Evolutionary conservation across 768 basidiomycete species (phyloP).

Genomic region (Terana coerulea): DNA sequence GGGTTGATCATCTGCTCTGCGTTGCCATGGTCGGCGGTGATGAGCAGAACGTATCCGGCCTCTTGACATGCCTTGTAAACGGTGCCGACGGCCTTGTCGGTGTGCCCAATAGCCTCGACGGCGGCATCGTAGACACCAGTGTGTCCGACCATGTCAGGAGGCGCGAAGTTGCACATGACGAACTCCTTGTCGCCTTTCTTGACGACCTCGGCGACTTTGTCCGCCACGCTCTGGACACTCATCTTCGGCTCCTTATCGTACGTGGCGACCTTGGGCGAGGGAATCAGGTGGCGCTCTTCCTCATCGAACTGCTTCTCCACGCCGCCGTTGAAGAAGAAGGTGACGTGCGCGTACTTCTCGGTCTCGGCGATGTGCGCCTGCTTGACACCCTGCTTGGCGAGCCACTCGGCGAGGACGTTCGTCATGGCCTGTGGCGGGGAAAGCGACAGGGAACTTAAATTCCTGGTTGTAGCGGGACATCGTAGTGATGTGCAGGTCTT

Average conservation of each 20-base stretch:
- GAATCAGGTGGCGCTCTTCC: slow-evolving; percentile 85
- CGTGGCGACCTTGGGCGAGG: slow-evolving; percentile 91
- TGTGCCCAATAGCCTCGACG: slow-evolving; percentile 81
- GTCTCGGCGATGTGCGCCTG: slow-evolving; percentile 94
- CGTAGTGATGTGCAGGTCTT: slow-evolving; percentile 80
- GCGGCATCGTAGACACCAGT: slow-evolving; percentile 92
- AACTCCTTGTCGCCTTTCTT: slow-evolving; percentile 71
- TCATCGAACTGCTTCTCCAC: slow-evolving; percentile 85
- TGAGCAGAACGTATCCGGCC: slow-evolving; percentile 80
- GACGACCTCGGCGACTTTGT: slow-evolving; percentile 88
- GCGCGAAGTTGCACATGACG: slow-evolving; percentile 97
- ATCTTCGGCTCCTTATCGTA: slow-evolving; percentile 91
- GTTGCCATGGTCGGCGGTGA: slow-evolving; percentile 95
- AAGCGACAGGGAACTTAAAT: slow-evolving; percentile 86
- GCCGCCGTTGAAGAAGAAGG: slow-evolving; percentile 98
- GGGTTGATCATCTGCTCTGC: slow-evolving; percentile 91
- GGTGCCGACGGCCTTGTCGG: slow-evolving; percentile 85
- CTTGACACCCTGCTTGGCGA: slow-evolving; percentile 71
- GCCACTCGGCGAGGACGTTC: slow-evolving; percentile 93
- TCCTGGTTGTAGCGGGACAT: slow-evolving; percentile 94
- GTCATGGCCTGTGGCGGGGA: slow-evolving; percentile 94
- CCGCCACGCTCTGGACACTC: slow-evolving; percentile 84
- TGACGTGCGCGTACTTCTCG: slow-evolving; percentile 98
- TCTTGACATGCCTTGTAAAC: slow-evolving; percentile 82
- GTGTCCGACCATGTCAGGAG: slow-evolving; percentile 97